phyloP scores from a whole-genome alignment of 176 grass and related monocot genomes.

The Elymus sibiricus region DNA sequence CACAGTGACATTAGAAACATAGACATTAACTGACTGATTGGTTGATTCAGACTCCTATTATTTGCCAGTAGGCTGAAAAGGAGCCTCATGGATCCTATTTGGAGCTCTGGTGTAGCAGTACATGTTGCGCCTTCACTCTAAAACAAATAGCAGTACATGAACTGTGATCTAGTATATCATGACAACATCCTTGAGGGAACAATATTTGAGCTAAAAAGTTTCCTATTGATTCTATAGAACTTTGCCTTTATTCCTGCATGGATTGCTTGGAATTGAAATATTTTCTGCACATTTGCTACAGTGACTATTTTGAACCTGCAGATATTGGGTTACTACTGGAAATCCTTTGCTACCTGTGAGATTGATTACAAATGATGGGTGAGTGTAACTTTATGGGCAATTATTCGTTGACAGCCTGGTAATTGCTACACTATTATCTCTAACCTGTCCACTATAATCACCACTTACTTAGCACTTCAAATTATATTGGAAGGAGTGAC shows the following conservation, averaged over 20 bases:
- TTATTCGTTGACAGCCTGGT: background rate
- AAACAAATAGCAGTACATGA: background rate
- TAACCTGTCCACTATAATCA: background rate
- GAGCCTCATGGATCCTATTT: background rate
- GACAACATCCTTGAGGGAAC: background rate
- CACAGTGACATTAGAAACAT: background rate
- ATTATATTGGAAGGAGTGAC: background rate
- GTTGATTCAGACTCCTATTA: background rate
- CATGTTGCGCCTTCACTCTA: background rate
- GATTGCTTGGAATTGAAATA: background rate
- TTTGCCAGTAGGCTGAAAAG: background rate
- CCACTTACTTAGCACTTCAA: background rate
- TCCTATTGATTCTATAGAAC: background rate
- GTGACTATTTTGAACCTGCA: slow-evolving; percentile 16
- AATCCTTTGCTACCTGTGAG: slow-evolving; percentile 31
- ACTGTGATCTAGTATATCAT: background rate
- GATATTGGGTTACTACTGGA: slow-evolving; percentile 35
- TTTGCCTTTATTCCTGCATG: background rate
- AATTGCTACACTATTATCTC: background rate
- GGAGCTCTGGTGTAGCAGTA: background rate
- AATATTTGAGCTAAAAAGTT: background rate
- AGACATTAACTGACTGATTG: background rate
- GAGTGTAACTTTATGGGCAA: background rate
- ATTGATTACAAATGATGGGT: slow-evolving; percentile 34
- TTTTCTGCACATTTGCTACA: background rate